These are phyloP conservation scores for Taphrina confusa DNA, from an alignment of 1,139 yeast species.

Conservation along the genomic window DNA sequence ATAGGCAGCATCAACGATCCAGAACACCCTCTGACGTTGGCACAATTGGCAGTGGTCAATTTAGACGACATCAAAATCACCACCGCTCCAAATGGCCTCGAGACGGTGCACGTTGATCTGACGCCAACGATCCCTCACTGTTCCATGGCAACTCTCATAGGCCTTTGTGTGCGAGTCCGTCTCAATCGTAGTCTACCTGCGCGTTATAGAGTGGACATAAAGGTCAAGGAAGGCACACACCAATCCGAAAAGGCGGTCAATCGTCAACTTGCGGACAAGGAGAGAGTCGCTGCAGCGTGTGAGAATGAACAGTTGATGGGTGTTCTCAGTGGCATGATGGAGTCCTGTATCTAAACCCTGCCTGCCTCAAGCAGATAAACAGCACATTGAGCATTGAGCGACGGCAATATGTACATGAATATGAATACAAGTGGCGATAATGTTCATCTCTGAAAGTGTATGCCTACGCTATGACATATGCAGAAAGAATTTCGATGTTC, in stretches of 20 bases:
- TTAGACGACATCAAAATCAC: conserved; percentile 72
- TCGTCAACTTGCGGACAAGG: conserved; percentile 94
- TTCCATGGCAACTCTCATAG: conserved; percentile 91
- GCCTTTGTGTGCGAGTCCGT: conserved; percentile 89
- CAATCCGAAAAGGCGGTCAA: conserved; percentile 95
- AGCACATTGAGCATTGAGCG: too few species aligned
- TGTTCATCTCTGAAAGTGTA: too few species aligned
- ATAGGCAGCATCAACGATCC: conserved; percentile 93
- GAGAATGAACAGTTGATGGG: conserved; percentile 88
- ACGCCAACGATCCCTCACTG: conserved; percentile 99
- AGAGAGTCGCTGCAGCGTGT: conserved; percentile 97
- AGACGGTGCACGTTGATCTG: conserved; percentile 72
- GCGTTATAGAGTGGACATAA: conserved; percentile 73
- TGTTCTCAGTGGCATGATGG: conserved; percentile 88
- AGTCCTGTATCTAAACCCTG: conserved; percentile 63
- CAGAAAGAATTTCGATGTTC: too few species aligned
- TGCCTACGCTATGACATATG: too few species aligned
- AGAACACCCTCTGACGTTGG: conserved; percentile 93
- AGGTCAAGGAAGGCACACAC: conserved; percentile 88
- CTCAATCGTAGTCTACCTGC: conserved; percentile 86
- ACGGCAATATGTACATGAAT: too few species aligned
- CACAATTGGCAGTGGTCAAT: conserved; percentile 92
- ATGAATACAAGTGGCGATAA: too few species aligned
- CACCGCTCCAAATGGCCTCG: conserved; percentile 49
- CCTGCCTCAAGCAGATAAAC: too few species aligned